Evolutionary conservation across 257 asterid species (phyloP).

Genomic region (Jasminum sambac): DNA sequence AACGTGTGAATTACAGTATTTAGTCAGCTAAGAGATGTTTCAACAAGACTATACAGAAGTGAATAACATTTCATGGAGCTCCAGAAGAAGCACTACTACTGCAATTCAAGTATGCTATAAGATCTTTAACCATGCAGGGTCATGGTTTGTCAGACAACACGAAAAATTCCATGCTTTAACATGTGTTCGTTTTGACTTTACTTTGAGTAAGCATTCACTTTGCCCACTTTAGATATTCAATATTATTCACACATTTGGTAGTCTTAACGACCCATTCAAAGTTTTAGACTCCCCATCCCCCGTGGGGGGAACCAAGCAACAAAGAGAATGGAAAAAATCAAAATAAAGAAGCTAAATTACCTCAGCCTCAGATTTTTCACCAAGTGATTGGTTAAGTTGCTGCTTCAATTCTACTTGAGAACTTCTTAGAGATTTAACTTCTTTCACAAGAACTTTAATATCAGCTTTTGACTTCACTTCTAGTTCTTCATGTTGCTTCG

Average conservation of each 20-base stretch:
- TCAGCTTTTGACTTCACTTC: slow-evolving; percentile 84
- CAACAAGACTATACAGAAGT: neutral
- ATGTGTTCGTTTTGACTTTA: too few species aligned
- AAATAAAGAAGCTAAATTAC: slow-evolving; percentile 38
- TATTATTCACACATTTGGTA: too few species aligned
- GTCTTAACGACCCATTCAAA: too few species aligned
- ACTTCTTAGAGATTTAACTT: slow-evolving; percentile 87
- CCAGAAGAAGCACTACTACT: neutral
- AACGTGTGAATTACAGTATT: neutral
- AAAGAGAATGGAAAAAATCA: neutral
- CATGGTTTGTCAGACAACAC: neutral
- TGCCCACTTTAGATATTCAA: too few species aligned
- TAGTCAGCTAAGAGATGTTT: neutral
- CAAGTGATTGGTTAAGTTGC: slow-evolving; percentile 52
- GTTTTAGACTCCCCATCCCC: too few species aligned
- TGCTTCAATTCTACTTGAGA: slow-evolving; percentile 67
- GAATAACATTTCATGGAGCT: neutral
- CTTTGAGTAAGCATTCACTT: too few species aligned
- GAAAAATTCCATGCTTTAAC: slow-evolving; percentile 12
- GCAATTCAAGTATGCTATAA: neutral
- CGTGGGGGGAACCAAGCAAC: too few species aligned
- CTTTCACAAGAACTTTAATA: slow-evolving; percentile 85
- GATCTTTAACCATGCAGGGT: neutral
- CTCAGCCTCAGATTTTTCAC: slow-evolving; percentile 65
- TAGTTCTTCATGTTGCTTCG: slow-evolving; percentile 68